Evolutionary conservation across 441 rosid genomes (phyloP), one percentile per base, ranked within the genome.

Genomic region (Jatropha multifida): DNA sequence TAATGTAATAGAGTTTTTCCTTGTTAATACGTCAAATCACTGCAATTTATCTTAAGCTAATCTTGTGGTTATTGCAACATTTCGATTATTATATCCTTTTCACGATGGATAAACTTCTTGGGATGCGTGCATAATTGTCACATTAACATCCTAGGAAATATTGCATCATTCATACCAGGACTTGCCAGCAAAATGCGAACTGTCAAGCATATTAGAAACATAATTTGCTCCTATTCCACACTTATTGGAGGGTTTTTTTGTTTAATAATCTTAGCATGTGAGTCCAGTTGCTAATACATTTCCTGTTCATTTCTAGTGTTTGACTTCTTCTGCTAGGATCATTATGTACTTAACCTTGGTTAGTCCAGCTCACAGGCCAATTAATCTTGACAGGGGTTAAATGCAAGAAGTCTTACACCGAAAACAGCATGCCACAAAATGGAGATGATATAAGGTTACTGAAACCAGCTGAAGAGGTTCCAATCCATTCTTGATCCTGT

Each of bases 151-250:
- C 7, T 37, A 17, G 20, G 54, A 60, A n/a, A 51, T 14, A 40
- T 18, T 59, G 73, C 58, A 8, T 56, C 37, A 63, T 51, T 41
- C 38, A 37, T 20, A 10, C 65, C 40, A 69, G 40, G 40, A 38
- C 32, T 65, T 72, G 79, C 79, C 81, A 63, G 77, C 74, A 32
- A 69, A 68, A 72, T 76, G 71, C 65, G 18, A 48, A 46, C 81
- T 81, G 71, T 74, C 75, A 74, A 76, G 73, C 82, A 75, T 59
- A 59, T 37, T 65, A 65, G n/a, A 58, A 65, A 60, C 2, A 26
- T 41, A 32, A 9, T 42, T 64, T 73, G n/a, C 59, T 72, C 52
- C 63, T 63, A 20, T 55, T 68, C 75, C 77, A 41, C 17, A 37
- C 46, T 69, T 73, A 55, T 52, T 59, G 68, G 72, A 75, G 13